Evolutionary conservation across 192 early-diverging fungal species (phyloP), one percentile per base, ranked within the genome.

Genomic region (Gonapodya prolifera): DNA sequence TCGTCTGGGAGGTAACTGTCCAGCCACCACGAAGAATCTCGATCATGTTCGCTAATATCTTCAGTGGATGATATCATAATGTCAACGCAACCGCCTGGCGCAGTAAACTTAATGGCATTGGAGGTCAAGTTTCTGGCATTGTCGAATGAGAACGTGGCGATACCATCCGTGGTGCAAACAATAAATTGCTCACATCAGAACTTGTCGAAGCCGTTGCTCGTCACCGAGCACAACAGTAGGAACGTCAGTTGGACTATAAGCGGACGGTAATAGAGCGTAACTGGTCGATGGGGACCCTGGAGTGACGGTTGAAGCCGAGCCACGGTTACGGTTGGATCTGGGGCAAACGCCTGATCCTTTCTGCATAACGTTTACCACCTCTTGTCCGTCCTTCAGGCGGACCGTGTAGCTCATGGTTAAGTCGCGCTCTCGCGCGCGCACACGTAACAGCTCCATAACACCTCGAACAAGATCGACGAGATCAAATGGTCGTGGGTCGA

Each of bases 41-140:
- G 45, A 30, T 73, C 61, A 32, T 31, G 31, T 28, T 30, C 33
- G 36, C 78, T 83, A 33, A 88, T 80, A 34, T 86, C 89, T 29
- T 80, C 76, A 17, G 89, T 16, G 45, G 8, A 61, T 8, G 8
- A 61, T 8, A 61, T 61, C 45, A 30, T 73, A 13, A 73, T 32
- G 16, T 8, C 85, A 1, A 83, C 78, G 23, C 88, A 85, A 75
- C 86, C 88, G 45, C 89, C 89, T 70, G 83, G 32, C n/a, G 84
- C 84, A 0, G 90, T 89, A 76, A 91, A 91, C 77, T 91, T 91
- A 81, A 91, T 90, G 0, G 90, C 87, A 80, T 91, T 91, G 0
- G 88, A 87, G 2, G 88, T 81, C 1, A 91, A 75, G 74, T 90
- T 90, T 13, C 86, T 79, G 45, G 23, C 45, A 23, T 61, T n/a